Evolutionary conservation across 1,284 basidiomycete species (phyloP).

Genomic region (Ganoderma meredithae): DNA sequence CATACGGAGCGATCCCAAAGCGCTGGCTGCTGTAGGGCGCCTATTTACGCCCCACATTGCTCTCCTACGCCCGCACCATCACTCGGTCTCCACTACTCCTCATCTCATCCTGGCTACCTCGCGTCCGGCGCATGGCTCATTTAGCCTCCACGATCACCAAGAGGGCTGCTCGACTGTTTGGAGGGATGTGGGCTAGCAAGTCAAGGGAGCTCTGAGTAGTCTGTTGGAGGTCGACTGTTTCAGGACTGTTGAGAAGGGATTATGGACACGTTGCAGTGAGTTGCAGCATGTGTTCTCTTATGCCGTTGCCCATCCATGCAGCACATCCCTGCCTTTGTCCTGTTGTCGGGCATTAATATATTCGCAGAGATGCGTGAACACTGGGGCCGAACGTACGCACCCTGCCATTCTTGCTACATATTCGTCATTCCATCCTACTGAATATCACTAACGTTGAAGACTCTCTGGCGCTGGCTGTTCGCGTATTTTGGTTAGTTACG

Average conservation of each 20-base stretch:
- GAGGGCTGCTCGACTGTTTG: neutral
- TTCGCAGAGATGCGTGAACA: neutral
- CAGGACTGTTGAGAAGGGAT: no score
- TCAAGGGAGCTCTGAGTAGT: neutral
- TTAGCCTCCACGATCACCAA: neutral
- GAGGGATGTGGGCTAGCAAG: neutral
- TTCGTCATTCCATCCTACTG: neutral
- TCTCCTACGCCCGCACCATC: no score
- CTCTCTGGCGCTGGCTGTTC: no score
- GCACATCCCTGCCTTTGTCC: neutral
- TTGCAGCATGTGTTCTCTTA: neutral
- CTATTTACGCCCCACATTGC: no score
- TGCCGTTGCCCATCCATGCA: neutral
- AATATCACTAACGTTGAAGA: slow-evolving; percentile 70
- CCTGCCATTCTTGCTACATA: neutral
- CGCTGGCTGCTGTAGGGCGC: no score
- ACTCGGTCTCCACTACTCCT: no score
- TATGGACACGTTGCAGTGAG: neutral
- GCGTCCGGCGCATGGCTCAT: no score
- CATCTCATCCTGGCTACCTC: no score
- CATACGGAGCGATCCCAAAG: neutral
- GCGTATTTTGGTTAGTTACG: no score
- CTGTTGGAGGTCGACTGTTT: no score
- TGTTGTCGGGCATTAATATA: neutral
- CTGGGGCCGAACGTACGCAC: no score